These are phyloP conservation scores for Candida easanensis DNA, from an alignment of 805 yeast species.

Conservation along the genomic window DNA sequence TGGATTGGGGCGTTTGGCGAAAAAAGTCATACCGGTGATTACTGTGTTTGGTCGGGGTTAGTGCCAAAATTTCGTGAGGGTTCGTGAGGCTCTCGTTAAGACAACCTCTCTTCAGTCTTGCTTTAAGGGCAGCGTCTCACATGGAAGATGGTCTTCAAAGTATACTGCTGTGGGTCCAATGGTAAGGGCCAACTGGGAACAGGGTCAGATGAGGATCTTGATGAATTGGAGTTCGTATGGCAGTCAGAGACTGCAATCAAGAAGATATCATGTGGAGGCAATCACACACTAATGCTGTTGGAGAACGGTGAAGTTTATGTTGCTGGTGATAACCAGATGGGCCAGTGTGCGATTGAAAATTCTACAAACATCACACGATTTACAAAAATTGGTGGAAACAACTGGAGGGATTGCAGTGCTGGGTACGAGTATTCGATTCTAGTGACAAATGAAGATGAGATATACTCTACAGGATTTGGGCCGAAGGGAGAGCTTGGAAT, in stretches of 20 bases:
- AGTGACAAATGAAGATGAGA: conserved; percentile 35
- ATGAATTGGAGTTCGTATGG: conserved; percentile 24
- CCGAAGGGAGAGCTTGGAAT: conserved; percentile 72
- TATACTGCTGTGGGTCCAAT: conserved; percentile 78
- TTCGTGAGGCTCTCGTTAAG: too few relatives aligned
- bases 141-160: conserved; percentile 12
- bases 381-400: conserved; percentile 19
- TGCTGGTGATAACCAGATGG: conserved; percentile 55
- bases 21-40: neutral
- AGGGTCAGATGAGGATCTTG: conserved; percentile 48
- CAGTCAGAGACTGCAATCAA: conserved; percentile 27
- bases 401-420: conserved; percentile 52
- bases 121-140: too few relatives aligned
- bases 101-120: too few relatives aligned
- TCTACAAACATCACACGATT: conserved; percentile 12
- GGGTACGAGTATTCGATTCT: conserved; percentile 80
- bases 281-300: conserved; percentile 68
- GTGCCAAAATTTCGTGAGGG: too few relatives aligned
- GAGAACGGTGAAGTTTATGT: conserved; percentile 51
- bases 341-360: conserved; percentile 50
- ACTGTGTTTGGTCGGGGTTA: neutral
- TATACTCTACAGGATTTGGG: conserved; percentile 63
- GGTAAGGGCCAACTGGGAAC: conserved; percentile 76
- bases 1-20: too few relatives aligned
- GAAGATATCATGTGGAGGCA: conserved; percentile 76